Conservation (phyloP, 495 filamentous ascomycete genomes). For the Annulohypoxylon moriforme region DNA sequence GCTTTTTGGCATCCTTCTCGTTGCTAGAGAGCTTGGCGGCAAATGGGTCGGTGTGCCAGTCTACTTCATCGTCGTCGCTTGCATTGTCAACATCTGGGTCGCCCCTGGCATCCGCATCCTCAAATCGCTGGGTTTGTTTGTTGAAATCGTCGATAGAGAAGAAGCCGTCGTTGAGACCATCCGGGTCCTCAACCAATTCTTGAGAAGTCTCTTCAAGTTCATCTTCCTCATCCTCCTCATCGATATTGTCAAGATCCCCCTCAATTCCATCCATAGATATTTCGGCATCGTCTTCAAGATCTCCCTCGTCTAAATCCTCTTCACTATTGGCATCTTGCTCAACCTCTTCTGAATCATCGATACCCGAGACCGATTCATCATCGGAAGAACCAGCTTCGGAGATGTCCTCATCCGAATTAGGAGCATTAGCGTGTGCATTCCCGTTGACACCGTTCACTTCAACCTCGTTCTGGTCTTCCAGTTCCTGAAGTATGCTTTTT, state of each 20-base stretch:
- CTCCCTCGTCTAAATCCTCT: conserved; percentile 54
- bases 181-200: conserved; percentile 60
- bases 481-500: conserved; percentile 60
- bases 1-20: conserved; percentile 25
- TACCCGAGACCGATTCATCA: conserved; percentile 47
- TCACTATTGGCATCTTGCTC: conserved; percentile 60
- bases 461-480: conserved; percentile 55
- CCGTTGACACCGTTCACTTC: conserved; percentile 35
- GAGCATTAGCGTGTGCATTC: conserved; percentile 42
- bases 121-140: conserved; percentile 85
- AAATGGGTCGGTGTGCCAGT: conserved; percentile 83
- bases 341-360: conserved; percentile 51
- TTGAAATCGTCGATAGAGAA: conserved; percentile 99
- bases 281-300: conserved; percentile 51
- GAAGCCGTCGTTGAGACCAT: conserved; percentile 90
- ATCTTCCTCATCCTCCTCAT: conserved; percentile 53
- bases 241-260: conserved; percentile 49
- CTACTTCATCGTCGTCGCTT: conserved; percentile 83
- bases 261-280: conserved; percentile 49
- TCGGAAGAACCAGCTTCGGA: conserved; percentile 57
- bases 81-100: conserved; percentile 70
- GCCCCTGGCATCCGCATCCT: conserved; percentile 77
- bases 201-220: conserved; percentile 49
- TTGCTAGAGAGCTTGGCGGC: conserved; percentile 37
- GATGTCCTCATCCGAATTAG: conserved; percentile 60